Conservation (phyloP, 108 stramenopile genomes). For the Nitzschia sp. region DNA sequence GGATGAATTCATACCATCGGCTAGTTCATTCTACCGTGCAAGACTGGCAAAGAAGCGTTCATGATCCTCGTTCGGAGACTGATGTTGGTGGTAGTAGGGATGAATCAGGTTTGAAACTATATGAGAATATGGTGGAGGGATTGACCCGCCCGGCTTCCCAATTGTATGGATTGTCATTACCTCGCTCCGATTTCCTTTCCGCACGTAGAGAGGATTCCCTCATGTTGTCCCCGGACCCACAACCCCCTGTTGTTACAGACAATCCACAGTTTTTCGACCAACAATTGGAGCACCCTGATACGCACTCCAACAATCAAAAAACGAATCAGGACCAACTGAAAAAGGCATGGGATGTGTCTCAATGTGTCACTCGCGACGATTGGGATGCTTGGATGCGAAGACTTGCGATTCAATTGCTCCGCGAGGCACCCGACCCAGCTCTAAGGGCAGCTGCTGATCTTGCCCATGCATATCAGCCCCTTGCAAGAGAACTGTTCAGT, state of each 20-base stretch:
- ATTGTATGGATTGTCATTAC: too few species aligned
- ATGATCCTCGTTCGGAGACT: neutral
- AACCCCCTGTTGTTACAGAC: constrained; percentile 24
- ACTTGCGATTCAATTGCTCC: constrained; percentile 87
- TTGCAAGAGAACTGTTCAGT: constrained; percentile 94
- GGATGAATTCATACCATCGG: constrained; percentile 76
- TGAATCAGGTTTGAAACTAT: constrained; percentile 23
- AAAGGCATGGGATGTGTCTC: constrained; percentile 90
- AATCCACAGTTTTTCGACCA: constrained; percentile 19
- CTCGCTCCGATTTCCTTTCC: constrained; percentile 9
- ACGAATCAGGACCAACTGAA: constrained; percentile 70
- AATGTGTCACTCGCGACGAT: constrained; percentile 88
- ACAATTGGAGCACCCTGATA: neutral
- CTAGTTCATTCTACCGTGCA: constrained; percentile 50
- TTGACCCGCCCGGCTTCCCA: neutral
- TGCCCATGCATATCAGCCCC: constrained; percentile 92
- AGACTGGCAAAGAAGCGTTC: constrained; percentile 47
- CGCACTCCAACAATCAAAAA: constrained; percentile 48
- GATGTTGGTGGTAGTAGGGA: too few species aligned
- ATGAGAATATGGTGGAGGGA: constrained; percentile 52
- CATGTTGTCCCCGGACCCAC: constrained; percentile 15
- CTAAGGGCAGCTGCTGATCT: constrained; percentile 88
- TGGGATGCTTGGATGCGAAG: constrained; percentile 98
- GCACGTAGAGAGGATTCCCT: constrained; percentile 24
- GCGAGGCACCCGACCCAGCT: constrained; percentile 94